A percentile compares a stretch with the other conserved stretches of the same genome.
Evolutionary conservation across 139 green algal species (phyloP).

Genomic region (Nannochloris sp.): DNA sequence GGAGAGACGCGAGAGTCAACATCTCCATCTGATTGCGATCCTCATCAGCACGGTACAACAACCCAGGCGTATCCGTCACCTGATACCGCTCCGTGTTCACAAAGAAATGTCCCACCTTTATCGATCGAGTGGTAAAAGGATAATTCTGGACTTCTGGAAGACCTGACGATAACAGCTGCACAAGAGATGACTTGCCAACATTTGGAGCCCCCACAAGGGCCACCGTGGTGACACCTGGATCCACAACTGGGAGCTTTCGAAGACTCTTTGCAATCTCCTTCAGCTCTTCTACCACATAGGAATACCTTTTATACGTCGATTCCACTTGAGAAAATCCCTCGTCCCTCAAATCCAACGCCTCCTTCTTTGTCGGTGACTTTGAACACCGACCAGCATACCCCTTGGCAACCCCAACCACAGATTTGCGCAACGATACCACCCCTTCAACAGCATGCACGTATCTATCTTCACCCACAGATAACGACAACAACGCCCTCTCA

Average conservation of each 20-base stretch:
- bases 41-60: constrained; percentile 65
- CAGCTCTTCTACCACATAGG: constrained; percentile 50
- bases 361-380: constrained; percentile 50
- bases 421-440: constrained; percentile 27
- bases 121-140: constrained; percentile 92
- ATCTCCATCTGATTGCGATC: constrained; percentile 93
- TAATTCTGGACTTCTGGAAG: constrained; percentile 90
- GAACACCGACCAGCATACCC: constrained; percentile 44
- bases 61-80: constrained; percentile 92
- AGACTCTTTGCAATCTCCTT: constrained; percentile 66
- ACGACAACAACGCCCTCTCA: constrained; percentile 77
- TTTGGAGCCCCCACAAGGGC: constrained; percentile 83
- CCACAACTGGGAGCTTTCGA: constrained; percentile 73
- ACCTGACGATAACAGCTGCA: constrained; percentile 74
- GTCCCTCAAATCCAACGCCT: constrained; percentile 46
- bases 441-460: constrained; percentile 49
- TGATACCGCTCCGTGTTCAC: constrained; percentile 70
- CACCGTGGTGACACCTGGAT: constrained; percentile 66
- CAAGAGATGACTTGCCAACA: constrained; percentile 90
- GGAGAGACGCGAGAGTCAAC: constrained; percentile 83
- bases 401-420: constrained; percentile 58
- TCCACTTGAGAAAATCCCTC: constrained; percentile 60
- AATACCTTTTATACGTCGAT: constrained; percentile 28
- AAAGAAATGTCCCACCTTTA: constrained; percentile 98
- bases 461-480: constrained; percentile 63